Base-by-base conservation (phyloP, 2,329 filamentous ascomycete genomes). In the Calonectria fujianensis region DNA sequence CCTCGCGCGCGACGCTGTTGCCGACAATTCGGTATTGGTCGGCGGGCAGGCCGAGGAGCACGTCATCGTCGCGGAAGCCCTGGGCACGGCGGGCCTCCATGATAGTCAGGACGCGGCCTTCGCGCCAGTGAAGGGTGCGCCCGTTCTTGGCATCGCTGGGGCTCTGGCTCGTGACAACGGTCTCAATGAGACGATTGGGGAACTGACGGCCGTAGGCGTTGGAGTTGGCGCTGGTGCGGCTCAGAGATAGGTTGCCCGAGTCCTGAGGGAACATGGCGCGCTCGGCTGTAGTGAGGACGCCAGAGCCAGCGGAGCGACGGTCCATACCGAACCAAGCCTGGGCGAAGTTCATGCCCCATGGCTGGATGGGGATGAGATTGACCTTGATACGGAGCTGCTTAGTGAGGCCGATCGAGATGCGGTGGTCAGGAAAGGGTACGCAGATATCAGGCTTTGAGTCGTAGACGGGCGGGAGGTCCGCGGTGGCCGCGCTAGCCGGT, bases 1-100 rank as follows among this genome's bases (percentile, higher is more conserved):
- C 90, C 31, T 91, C 90, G 11, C 94, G 87, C 3, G 94, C 91
- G 0, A 97, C 95, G 35, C 93, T 94, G 82, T 97, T 97, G 0
- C 95, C 95, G 0, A 96, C 87, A 27, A 95, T 91, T 70, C 88
- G 90, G 85, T 90, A 92, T 80, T 95, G 93, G 1, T 92, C 85
- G 0, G 48, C 13, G 0, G 88, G 82, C 0, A 69, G 80, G 0
- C 94, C 94, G 1, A 96, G 83, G 0, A 97, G 82, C 0, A 96
- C 89, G 72, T 96, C 95, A 8, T 92, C 77, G 70, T 96, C 94
- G 0, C 88, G 91, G 51, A 94, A 92, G 0, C 94, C 93, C 82
- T 97, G 95, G 0, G 92, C 93, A 2, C 94, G 87, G 1, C 93
- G 85, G 0, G 88, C 90, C 82, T 97, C 95, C 85, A 93, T 87